Percentiles rank a stretch among this genome's conserved stretches.
phyloP scores from a whole-genome alignment of 305 asterid genomes.

The Lippia alba region DNA sequence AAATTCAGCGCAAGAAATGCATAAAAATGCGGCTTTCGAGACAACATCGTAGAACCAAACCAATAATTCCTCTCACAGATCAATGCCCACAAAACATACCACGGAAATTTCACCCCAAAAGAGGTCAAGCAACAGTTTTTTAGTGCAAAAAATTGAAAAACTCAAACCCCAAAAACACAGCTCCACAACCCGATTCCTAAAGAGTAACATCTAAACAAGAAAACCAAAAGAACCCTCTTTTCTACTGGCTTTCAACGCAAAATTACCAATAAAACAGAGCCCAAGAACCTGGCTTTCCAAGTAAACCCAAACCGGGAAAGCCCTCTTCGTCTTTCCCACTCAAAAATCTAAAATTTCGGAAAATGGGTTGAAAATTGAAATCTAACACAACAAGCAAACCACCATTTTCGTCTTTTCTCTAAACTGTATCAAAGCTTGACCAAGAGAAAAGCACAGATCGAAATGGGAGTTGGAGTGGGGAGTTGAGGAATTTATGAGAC shows the following conservation, averaged over 20 bases:
- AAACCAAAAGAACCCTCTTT: conserved; percentile 10
- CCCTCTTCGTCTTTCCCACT: conserved; percentile 13
- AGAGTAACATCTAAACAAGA: conserved; percentile 5
- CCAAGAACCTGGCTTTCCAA: conserved; percentile 18
- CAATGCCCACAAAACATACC: conserved; percentile 8
- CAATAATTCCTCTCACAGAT: background rate
- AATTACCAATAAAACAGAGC: background rate
- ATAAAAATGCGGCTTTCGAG: conserved; percentile 34
- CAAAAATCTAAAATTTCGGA: conserved; percentile 5
- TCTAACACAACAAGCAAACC: conserved; percentile 11
- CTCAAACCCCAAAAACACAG: background rate
- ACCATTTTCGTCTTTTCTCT: background rate
- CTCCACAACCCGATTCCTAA: conserved; percentile 7
- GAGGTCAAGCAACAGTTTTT: conserved; percentile 2
- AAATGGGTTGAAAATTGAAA: conserved; percentile 8
- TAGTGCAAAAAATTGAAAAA: background rate
- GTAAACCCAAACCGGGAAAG: background rate
- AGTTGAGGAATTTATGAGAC: conserved; percentile 73
- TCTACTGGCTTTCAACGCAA: background rate
- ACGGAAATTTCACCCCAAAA: background rate
- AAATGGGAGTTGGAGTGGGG: conserved; percentile 39
- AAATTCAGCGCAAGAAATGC: conserved; percentile 38
- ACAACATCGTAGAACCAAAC: conserved; percentile 40
- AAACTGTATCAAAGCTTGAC: background rate
- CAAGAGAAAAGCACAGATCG: conserved; percentile 28